Base-by-base conservation (phyloP, 164 flowering plant species). In the Umbilicus rupestris region DNA sequence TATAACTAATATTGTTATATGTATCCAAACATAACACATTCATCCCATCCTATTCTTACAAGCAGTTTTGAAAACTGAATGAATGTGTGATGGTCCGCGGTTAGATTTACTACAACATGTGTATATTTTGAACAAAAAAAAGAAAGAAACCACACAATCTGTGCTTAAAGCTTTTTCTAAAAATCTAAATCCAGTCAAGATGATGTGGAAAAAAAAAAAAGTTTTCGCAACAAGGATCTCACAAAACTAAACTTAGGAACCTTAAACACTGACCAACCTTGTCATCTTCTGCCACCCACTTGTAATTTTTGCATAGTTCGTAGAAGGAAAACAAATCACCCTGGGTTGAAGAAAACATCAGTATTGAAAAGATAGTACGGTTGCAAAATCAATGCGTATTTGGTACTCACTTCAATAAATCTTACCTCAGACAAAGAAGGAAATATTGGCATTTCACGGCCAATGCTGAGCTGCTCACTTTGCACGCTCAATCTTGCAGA, bases 321-420 rank as follows among this genome's bases (percentile, higher is more conserved):
- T 86, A 94, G 71, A 91, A 86, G 63, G 98, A 89, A 78, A 94
- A 89, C 68, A 87, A 76, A 78, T 86, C 76, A 10, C 96, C 98
- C 95, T 90, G 82, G 41, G 65, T 28, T 69, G 20, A 5, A 64
- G 30, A 57, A 20, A 41, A 66, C 33, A 65, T 72, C 66, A 39
- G 70, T 30, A 20, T 39, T 33, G 50, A 28, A 60, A 1, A 39
- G 2, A 20, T 9, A 17, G 45, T n/a, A 24, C 14, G n/a, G n/a
- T n/a, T n/a, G n/a, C n/a, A n/a, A 33, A 12, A 58, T 14, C 7
- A 59, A 16, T 20, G 2, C 60, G 9, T 39, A 68, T 47, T 30
- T 39, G 45, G 30, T 52, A 20, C 42, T 42, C 44, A 37, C 35
- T 39, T 24, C 6, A 59, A 39, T 49, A 11, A 60, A 70, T 70